phyloP scores from a whole-genome alignment of 169 alveolate genomes.

The Pseudocohnilembus persalinus region DNA sequence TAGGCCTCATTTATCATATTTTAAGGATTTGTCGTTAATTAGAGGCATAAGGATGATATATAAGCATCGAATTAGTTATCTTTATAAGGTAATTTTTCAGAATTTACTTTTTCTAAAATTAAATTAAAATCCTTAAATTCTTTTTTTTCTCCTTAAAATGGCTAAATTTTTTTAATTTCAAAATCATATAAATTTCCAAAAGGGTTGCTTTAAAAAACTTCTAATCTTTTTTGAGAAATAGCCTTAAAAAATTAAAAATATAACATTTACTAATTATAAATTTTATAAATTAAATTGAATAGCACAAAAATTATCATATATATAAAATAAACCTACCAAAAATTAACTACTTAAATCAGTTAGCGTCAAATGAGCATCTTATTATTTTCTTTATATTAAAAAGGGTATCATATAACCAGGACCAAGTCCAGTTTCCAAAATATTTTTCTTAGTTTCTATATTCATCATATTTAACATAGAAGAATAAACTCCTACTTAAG shows the following conservation, averaged over 20 bases:
- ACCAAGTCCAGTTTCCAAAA: not conserved
- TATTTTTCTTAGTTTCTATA: not conserved
- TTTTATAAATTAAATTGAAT: not conserved
- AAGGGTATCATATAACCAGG: not conserved
- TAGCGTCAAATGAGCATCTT: not conserved
- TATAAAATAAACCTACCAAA: not conserved
- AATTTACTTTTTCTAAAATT: conserved; percentile 1
- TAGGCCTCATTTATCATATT: conserved; percentile 15
- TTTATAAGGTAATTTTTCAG: conserved; percentile 4
- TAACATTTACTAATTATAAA: not conserved
- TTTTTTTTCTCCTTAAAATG: not conserved
- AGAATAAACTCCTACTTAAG: not conserved
- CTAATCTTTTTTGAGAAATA: not conserved
- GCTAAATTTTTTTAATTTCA: too few relatives aligned
- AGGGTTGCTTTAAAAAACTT: not conserved
- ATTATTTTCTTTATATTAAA: not conserved
- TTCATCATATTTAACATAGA: not conserved
- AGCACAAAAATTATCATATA: too few relatives aligned
- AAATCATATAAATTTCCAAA: too few relatives aligned
- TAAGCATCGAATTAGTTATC: conserved; percentile 4
- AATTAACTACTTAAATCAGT: not conserved
- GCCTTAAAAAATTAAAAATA: not conserved
- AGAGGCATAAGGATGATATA: conserved; percentile 10
- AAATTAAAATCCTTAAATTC: too few relatives aligned
- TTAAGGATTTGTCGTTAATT: conserved; percentile 4